These are phyloP conservation scores for Zostera marina DNA, from an alignment of 116 monocot genomes.

Conservation along the genomic window DNA sequence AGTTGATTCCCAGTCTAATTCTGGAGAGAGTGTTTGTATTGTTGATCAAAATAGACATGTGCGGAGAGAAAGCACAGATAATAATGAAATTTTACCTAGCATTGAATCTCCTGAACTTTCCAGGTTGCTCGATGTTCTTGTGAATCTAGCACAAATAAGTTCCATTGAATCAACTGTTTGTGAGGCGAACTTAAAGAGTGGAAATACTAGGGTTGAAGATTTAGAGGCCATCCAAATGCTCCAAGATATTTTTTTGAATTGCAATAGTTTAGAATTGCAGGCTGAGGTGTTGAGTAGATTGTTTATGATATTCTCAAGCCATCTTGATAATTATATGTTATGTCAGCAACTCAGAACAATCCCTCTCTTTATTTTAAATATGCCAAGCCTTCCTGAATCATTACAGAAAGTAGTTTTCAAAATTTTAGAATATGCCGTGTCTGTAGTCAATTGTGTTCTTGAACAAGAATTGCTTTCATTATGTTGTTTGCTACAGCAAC, in stretches of 20 bases:
- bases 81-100: constrained; percentile 23
- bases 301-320: constrained; percentile 96
- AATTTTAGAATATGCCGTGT: constrained; percentile 97
- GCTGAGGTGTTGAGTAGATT: constrained; percentile 94
- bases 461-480: constrained; percentile 98
- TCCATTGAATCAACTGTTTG: constrained; percentile 36
- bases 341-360: constrained; percentile 87
- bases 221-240: constrained; percentile 98
- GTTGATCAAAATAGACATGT: constrained; percentile 2
- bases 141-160: constrained; percentile 84
- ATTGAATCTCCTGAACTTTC: constrained; percentile 68
- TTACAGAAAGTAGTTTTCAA: constrained; percentile 91
- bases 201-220: constrained; percentile 71
- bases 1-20: constrained; percentile 14
- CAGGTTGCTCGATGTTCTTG: constrained; percentile 90
- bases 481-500: constrained; percentile 95
- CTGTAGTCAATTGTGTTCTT: constrained; percentile 95
- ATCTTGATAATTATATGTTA: constrained; percentile 91
- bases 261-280: constrained; percentile 66
- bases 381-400: constrained; percentile 76
- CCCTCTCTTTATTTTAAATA: constrained; percentile 89
- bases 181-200: constrained; percentile 58
- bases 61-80: constrained; percentile 8
- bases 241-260: constrained; percentile 93
- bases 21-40: constrained; percentile 9